Evolutionary conservation across 2,329 filamentous ascomycete genomes (phyloP), one percentile per base, ranked within the genome.

Genomic region (Ascochyta fabae): DNA sequence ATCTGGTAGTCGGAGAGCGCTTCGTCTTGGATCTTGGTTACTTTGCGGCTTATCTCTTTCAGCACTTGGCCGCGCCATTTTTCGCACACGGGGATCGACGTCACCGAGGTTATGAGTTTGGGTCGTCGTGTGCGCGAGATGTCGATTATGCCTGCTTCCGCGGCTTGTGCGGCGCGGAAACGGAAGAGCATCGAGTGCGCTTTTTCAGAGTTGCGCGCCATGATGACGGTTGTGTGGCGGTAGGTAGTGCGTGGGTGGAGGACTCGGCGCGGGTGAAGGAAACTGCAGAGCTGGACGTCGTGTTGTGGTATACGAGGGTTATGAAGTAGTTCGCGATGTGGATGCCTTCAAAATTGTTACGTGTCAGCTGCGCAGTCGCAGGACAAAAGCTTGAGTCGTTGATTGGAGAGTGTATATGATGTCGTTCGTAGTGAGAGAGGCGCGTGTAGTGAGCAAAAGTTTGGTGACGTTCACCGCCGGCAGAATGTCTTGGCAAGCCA

Each of bases 141-240:
- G 81, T 98, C 94, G 78, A 99, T 91, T 77, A 98, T 97, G 72
- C 94, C 94, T 43, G 97, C 85, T 79, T 97, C 93, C 62, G 92
- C 92, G 64, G 94, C 94, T 85, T 98, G 95, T 69, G 94, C 91
- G 73, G 96, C 95, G 77, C 95, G 92, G 83, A 99, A 99, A 83
- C 95, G 94, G 82, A 97, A 99, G 78, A 99, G 94, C 94, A 99
- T 99, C 43, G 93, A 97, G 83, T 99, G 95, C 71, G 95, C 94
- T 79, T 98, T 99, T 84, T 98, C 94, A 41, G 91, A 94, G 78
- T 98, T 97, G 74, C 94, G 94, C 73, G 94, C 93, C 94, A 73
- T 72, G 64, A 43, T 69, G 69, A 64, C 53, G 62, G 61, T 54
- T 44, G 56, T 62, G 54, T 35, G 23, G 24, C 15, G 26, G 57